Conservation (phyloP, 352 stramenopile species). For the Aphanomyces euteiches region DNA sequence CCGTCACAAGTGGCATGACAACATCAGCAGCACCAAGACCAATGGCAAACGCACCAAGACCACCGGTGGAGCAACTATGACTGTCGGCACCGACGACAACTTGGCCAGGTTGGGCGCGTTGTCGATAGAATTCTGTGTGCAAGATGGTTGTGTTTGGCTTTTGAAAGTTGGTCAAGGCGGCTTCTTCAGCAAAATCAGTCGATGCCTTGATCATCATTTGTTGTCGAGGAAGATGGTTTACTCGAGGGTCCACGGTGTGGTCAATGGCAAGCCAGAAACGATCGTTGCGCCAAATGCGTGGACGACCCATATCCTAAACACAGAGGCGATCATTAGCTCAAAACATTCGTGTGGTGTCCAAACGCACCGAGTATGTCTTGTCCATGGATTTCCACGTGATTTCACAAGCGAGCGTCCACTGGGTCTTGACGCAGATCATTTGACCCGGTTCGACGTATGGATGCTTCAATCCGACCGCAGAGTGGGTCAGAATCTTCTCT, state of each 20-base stretch:
- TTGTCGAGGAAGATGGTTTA: conserved; percentile 77
- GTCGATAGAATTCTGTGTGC: conserved; percentile 84
- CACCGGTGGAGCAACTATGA: conserved; percentile 73
- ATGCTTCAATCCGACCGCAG: conserved; percentile 61
- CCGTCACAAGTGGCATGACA: conserved; percentile 80
- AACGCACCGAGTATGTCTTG: conserved; percentile 59
- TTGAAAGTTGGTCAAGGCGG: conserved; percentile 76
- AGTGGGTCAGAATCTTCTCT: conserved; percentile 80
- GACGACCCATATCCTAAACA: conserved; percentile 75
- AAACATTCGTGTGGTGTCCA: neutral
- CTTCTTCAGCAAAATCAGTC: conserved; percentile 76
- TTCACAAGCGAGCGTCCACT: conserved; percentile 81
- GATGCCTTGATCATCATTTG: conserved; percentile 87
- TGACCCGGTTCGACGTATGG: conserved; percentile 61
- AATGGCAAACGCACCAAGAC: conserved; percentile 74
- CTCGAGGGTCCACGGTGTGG: conserved; percentile 78
- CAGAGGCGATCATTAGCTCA: neutral
- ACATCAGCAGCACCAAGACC: conserved; percentile 72
- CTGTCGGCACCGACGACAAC: conserved; percentile 80
- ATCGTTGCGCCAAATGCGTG: conserved; percentile 79
- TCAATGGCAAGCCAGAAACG: conserved; percentile 85
- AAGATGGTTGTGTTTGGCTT: conserved; percentile 82
- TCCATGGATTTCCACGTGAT: conserved; percentile 89
- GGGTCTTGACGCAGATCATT: conserved; percentile 80
- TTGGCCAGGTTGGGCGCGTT: conserved; percentile 76